Base-by-base conservation (phyloP, 768 basidiomycete genomes). In the Amanita molliuscula region DNA sequence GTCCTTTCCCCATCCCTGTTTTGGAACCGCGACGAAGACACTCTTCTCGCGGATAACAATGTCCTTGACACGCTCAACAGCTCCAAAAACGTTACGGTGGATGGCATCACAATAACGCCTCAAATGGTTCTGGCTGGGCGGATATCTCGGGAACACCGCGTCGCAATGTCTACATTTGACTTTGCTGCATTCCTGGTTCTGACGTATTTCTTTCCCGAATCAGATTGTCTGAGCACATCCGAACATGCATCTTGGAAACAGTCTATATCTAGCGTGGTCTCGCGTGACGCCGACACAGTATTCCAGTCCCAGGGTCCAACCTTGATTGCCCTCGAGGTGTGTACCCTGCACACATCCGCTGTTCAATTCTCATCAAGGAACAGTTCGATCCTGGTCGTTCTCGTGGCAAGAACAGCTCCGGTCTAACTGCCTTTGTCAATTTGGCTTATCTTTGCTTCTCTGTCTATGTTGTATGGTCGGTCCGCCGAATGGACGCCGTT, bases 191-290 rank as follows among this genome's bases (percentile, higher is more conserved):
- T 81, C 59, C 74, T 92, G 16, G 86, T 82, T 13, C 70, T 91
- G 51, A 89, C 88, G 0, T 92, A 88, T 63, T 82, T 89, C 66
- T 89, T 93, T 60, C 80, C 77, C 2, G 84, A 88, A 55, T 75
- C 71, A 13, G 80, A 84, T 55, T 91, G 88, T 64, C 64, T 81
- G 54, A 73, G 74, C 35, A 74, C 72, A 48, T 62, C 69, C 10
- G 82, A 82, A 35, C 88, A 87, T 55, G 62, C 71, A 45, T 63
- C 70, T 26, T 91, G 88, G 87, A 62, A 77, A 42, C 68, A 82
- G 31, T 67, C 74, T 8, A 66, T 91, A 6, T 57, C 68, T 11
- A 54, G 54, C 47, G 70, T 68, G 46, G 65, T 69, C 43, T 60
- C 63, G 9, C 56, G 62, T 42, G 62, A 69, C 52, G 63, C 64